Conservation (phyloP, 2,329 filamentous ascomycete genomes). For the Pestalotiopsis sp. region DNA sequence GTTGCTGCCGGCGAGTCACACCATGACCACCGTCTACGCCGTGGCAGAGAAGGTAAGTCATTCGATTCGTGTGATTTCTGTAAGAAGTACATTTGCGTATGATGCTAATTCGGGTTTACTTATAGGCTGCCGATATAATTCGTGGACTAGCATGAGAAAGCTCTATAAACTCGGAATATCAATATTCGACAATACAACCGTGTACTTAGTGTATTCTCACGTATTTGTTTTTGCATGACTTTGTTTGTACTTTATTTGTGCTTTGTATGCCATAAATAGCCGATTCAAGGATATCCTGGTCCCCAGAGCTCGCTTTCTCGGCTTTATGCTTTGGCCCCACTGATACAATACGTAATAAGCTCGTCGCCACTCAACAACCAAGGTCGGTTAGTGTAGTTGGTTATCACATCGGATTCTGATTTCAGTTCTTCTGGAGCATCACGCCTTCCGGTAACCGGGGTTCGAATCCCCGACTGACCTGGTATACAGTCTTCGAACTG, state of each 20-base stretch:
- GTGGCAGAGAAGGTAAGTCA: constrained; percentile 11
- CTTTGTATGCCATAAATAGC: too few species aligned
- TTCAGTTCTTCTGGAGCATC: not conserved
- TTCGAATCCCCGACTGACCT: constrained; percentile 13
- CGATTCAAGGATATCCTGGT: too few species aligned
- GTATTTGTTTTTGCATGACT: not conserved
- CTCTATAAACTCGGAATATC: not conserved
- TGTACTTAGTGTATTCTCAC: not conserved
- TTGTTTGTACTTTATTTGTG: not conserved
- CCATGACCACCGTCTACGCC: constrained; percentile 8
- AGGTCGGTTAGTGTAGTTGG: constrained; percentile 11
- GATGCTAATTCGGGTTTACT: not conserved
- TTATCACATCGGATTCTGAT: constrained; percentile 14
- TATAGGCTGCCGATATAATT: constrained; percentile 2
- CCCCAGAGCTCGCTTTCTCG: not conserved
- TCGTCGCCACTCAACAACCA: not conserved
- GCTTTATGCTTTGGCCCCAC: not conserved
- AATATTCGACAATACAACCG: not conserved
- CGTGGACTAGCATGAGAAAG: not conserved
- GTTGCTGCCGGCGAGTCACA: constrained; percentile 1
- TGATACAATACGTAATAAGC: not conserved
- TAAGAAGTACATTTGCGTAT: not conserved
- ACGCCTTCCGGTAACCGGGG: constrained; percentile 5
- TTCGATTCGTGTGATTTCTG: not conserved
- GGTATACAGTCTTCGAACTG: too few species aligned